A percentile compares a stretch with the other conserved stretches of the same genome.
Evolutionary conservation across 495 filamentous ascomycete species (phyloP).

Genomic region (Aspergillus sclerotiicarbonarius): DNA sequence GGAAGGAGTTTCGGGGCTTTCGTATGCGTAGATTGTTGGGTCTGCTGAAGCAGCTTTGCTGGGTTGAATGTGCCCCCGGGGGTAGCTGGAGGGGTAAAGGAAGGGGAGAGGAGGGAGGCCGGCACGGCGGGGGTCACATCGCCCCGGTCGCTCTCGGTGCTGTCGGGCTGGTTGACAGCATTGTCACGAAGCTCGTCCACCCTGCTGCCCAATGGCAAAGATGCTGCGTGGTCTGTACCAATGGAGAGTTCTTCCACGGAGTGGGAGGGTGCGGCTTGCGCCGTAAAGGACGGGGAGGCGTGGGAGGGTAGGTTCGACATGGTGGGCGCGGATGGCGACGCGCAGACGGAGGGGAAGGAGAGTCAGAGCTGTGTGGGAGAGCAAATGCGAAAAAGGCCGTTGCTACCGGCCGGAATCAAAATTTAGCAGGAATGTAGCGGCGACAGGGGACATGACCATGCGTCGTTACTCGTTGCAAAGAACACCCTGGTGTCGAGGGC

Average conservation of each 20-base stretch:
- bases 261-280: constrained; percentile 33
- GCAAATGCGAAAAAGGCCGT: not conserved
- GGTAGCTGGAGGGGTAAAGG: constrained; percentile 73
- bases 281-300: constrained; percentile 49
- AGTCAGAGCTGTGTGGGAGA: constrained; percentile 3
- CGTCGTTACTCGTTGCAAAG: not conserved
- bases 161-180: constrained; percentile 21
- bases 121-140: constrained; percentile 44
- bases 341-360: constrained; percentile 2
- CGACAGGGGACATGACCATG: not conserved
- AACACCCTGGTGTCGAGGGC: not conserved
- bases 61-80: constrained; percentile 63
- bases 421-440: not conserved
- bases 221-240: constrained; percentile 12
- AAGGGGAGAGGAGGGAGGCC: constrained; percentile 63
- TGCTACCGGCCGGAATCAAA: not conserved
- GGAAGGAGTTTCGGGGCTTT: constrained; percentile 67
- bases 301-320: constrained; percentile 54
- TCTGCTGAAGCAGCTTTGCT: constrained; percentile 38
- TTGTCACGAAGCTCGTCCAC: constrained; percentile 22
- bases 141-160: constrained; percentile 20
- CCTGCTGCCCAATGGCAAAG: constrained; percentile 8
- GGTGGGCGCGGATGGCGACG: constrained; percentile 19
- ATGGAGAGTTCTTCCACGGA: constrained; percentile 27
- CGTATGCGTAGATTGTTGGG: constrained; percentile 30